These are phyloP conservation scores for Irpex rosettiformis DNA, from an alignment of 1,284 basidiomycete genomes.

Conservation along the genomic window DNA sequence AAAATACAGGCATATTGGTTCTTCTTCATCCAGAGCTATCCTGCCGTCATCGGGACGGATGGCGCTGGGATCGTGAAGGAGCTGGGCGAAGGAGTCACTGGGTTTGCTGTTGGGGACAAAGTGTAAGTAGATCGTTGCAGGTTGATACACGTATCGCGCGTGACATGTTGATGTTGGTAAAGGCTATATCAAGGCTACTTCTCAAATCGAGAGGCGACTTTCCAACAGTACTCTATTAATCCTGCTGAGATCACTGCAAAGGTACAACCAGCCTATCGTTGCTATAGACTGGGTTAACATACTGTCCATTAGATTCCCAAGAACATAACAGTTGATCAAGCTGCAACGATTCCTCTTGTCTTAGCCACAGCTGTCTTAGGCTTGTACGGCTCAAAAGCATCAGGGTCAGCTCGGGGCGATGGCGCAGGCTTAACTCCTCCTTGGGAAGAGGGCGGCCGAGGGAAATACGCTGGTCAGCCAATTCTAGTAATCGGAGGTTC, in stretches of 20 bases:
- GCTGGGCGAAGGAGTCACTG: constrained; percentile 46
- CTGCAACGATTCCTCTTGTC: constrained; percentile 37
- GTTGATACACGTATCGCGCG: neutral
- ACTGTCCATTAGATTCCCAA: constrained; percentile 23
- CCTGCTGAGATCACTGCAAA: constrained; percentile 22
- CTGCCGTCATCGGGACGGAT: constrained; percentile 51
- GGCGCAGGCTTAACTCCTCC: constrained; percentile 29
- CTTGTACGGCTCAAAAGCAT: constrained; percentile 32
- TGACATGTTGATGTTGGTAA: neutral
- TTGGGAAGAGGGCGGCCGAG: constrained; percentile 28
- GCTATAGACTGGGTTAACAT: neutral
- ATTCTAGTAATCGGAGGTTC: constrained; percentile 43
- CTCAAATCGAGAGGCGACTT: constrained; percentile 17
- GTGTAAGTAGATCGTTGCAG: constrained; percentile 35
- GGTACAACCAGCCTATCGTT: constrained; percentile 11
- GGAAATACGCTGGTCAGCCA: constrained; percentile 35
- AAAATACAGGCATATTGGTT: constrained; percentile 29
- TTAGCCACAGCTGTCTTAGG: constrained; percentile 37
- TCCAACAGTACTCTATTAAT: constrained; percentile 26
- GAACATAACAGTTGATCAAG: constrained; percentile 30
- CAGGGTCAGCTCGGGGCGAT: constrained; percentile 20
- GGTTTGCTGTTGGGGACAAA: constrained; percentile 50
- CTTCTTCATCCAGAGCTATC: constrained; percentile 29
- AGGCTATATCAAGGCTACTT: constrained; percentile 13
- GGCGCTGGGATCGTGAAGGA: constrained; percentile 51